Conservation (phyloP, 2,329 filamentous ascomycete species). For the Leptographium procerum region DNA sequence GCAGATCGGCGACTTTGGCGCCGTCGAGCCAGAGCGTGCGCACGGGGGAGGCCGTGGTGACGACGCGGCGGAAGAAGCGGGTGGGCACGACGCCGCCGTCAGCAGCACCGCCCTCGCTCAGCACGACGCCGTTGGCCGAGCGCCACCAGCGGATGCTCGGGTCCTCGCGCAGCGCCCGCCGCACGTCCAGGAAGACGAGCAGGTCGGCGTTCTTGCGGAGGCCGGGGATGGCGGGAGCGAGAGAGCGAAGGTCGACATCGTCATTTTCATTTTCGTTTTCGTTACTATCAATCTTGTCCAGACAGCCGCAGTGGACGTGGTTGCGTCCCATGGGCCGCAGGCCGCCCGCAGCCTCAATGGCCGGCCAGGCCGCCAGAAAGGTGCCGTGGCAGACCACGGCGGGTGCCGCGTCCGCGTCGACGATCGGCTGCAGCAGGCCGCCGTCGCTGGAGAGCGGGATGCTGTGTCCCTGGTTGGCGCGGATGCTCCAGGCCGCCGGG, state of each 20-base stretch:
- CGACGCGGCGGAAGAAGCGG: constrained; percentile 61
- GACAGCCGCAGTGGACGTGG: constrained; percentile 72
- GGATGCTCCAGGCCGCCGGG: constrained; percentile 67
- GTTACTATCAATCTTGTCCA: not conserved
- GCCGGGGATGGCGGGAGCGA: constrained; percentile 45
- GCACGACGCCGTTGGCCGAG: constrained; percentile 66
- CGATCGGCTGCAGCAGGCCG: constrained; percentile 55
- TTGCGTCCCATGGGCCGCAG: constrained; percentile 71
- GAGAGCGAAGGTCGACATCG: too few relatives aligned
- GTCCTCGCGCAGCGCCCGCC: constrained; percentile 46
- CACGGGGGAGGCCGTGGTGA: constrained; percentile 37
- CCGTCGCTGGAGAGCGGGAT: constrained; percentile 62
- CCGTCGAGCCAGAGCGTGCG: constrained; percentile 62
- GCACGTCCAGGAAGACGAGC: constrained; percentile 65
- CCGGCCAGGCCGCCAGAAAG: constrained; percentile 66
- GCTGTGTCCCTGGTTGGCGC: constrained; percentile 90
- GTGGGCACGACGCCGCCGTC: constrained; percentile 51
- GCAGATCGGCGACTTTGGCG: constrained; percentile 53
- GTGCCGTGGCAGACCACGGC: constrained; percentile 73
- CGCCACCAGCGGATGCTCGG: constrained; percentile 59
- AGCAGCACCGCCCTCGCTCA: constrained; percentile 51
- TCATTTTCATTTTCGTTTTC: not conserved
- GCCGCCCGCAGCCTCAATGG: constrained; percentile 66
- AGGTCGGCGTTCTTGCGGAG: constrained; percentile 72
- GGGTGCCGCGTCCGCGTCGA: constrained; percentile 48